These are phyloP conservation scores for Ceratocystiopsis brevicomis DNA, from an alignment of 2,329 filamentous ascomycete species.

Conservation along the genomic window DNA sequence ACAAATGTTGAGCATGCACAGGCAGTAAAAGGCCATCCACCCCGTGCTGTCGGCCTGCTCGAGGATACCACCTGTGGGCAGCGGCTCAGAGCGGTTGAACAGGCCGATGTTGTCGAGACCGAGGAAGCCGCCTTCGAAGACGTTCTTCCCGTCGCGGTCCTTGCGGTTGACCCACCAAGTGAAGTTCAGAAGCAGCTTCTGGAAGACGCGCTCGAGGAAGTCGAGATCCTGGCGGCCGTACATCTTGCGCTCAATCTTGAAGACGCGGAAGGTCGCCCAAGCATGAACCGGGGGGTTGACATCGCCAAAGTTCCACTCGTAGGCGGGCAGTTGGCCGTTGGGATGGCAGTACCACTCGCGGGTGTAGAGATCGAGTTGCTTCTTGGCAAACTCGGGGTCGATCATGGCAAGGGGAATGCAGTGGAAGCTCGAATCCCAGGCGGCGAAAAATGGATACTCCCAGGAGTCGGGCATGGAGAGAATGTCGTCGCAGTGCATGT, in stretches of 20 bases:
- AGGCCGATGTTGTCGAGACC: slow-evolving; percentile 93
- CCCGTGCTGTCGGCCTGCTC: slow-evolving; percentile 96
- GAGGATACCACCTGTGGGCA: slow-evolving; percentile 80
- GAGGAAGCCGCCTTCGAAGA: slow-evolving; percentile 91
- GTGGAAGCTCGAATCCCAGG: slow-evolving; percentile 94
- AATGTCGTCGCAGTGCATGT: slow-evolving; percentile 87
- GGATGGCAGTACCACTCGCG: slow-evolving; percentile 98
- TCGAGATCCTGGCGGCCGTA: slow-evolving; percentile 89
- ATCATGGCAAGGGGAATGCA: slow-evolving; percentile 94
- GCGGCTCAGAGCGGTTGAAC: slow-evolving; percentile 88
- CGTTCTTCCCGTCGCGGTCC: slow-evolving; percentile 83
- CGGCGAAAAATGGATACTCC: slow-evolving; percentile 96
- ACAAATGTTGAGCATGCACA: slow-evolving; percentile 93
- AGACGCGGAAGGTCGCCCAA: slow-evolving; percentile 86
- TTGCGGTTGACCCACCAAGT: slow-evolving; percentile 99
- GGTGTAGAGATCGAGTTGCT: slow-evolving; percentile 88
- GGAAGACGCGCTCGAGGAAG: slow-evolving; percentile 90
- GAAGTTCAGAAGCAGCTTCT: slow-evolving; percentile 88
- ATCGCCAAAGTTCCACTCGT: slow-evolving; percentile 95
- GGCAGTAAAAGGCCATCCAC: slow-evolving; percentile 96
- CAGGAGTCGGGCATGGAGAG: slow-evolving; percentile 96
- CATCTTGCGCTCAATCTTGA: slow-evolving; percentile 97
- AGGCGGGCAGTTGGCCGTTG: slow-evolving; percentile 81
- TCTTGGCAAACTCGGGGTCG: slow-evolving; percentile 93
- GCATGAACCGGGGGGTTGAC: slow-evolving; percentile 94